Percentiles rank a stretch among this genome's conserved stretches.
Evolutionary conservation across 352 stramenopile species (phyloP).

Genomic region (Proteromonas lacertae): DNA sequence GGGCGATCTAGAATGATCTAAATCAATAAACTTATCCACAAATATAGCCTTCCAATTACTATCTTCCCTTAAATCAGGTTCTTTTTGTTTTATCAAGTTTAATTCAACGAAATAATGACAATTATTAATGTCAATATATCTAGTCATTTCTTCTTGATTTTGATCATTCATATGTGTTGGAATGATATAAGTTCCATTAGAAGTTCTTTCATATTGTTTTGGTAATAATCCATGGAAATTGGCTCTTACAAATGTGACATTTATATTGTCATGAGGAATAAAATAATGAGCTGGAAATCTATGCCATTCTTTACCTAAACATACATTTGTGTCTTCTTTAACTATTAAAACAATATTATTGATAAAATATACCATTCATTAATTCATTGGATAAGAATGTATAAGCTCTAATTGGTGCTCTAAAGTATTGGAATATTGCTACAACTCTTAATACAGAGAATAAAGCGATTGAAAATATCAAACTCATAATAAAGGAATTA

Average conservation of each 20-base stretch:
- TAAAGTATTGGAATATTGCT: no score
- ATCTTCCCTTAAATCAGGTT: no score
- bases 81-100: no score
- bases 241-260: conserved; percentile 50
- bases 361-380: no score
- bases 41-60: no score
- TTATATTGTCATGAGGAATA: conserved; percentile 30
- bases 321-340: conserved; percentile 28
- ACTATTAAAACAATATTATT: no score
- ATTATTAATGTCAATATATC: conserved; percentile 27
- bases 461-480: no score
- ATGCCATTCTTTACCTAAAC: conserved; percentile 87
- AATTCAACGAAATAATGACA: conserved; percentile 59
- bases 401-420: no score
- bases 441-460: no score
- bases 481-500: neutral
- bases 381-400: no score
- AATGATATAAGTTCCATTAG: conserved; percentile 8
- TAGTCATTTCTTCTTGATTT: conserved; percentile 46
- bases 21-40: no score
- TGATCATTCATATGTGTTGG: conserved; percentile 31
- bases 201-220: conserved; percentile 35
- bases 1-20: no score
- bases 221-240: conserved; percentile 64
- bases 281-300: conserved; percentile 76